Conservation (phyloP, 805 yeast species). For the Saturnispora serradocipensis region DNA sequence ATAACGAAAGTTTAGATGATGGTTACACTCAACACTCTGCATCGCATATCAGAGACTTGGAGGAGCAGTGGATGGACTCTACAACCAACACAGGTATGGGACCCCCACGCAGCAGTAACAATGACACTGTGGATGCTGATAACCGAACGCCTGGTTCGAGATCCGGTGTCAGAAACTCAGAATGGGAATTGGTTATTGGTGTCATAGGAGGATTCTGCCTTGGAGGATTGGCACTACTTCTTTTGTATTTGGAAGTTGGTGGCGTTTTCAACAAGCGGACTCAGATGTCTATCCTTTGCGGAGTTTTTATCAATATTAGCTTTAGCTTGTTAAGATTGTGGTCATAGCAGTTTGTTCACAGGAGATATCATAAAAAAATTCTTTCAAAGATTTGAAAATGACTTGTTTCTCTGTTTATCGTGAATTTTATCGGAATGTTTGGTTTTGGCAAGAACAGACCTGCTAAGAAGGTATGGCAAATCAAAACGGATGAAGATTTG, state of each 20-base stretch:
- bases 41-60: constrained; percentile 48
- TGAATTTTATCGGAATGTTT: constrained; percentile 16
- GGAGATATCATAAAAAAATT: background rate
- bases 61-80: constrained; percentile 77
- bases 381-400: background rate
- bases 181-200: constrained; percentile 63
- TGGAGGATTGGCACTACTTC: constrained; percentile 62
- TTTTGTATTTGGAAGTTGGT: constrained; percentile 46
- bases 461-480: constrained; percentile 21
- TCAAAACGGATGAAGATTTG: constrained; percentile 17
- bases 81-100: background rate
- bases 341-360: background rate
- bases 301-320: constrained; percentile 57
- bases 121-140: constrained; percentile 15
- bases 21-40: constrained; percentile 16
- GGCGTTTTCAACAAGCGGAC: constrained; percentile 52
- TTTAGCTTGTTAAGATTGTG: constrained; percentile 38
- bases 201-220: constrained; percentile 64
- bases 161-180: constrained; percentile 27
- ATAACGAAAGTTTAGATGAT: constrained; percentile 14
- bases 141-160: background rate
- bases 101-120: constrained; percentile 4
- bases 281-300: constrained; percentile 63
- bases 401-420: background rate
- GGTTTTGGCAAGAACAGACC: constrained; percentile 21